These are phyloP conservation scores for Russula vinacea DNA, from an alignment of 768 basidiomycete species.

Conservation along the genomic window DNA sequence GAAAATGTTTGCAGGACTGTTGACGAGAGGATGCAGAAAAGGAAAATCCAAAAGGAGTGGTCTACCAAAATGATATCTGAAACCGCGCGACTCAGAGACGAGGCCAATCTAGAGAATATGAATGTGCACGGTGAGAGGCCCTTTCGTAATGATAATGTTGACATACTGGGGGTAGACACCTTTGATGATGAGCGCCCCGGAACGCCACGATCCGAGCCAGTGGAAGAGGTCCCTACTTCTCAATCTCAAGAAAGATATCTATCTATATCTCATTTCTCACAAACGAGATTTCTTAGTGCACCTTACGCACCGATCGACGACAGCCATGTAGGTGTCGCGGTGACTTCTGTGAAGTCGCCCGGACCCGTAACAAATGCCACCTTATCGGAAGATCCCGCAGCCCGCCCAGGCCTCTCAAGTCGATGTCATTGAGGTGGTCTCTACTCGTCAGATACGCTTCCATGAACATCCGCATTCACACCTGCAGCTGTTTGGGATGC, in stretches of 20 bases:
- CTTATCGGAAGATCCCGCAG: background rate
- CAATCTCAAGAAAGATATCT: conserved; percentile 18
- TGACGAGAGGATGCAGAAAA: conserved; percentile 16
- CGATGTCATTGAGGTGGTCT: no score
- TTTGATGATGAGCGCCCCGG: background rate
- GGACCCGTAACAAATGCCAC: background rate
- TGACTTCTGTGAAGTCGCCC: background rate
- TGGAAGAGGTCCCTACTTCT: conserved; percentile 13
- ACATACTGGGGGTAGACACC: background rate
- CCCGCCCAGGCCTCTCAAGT: no score
- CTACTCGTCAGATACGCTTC: background rate
- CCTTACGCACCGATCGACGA: background rate
- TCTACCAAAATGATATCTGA: background rate
- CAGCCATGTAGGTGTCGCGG: background rate
- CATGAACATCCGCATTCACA: background rate
- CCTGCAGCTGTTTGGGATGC: background rate
- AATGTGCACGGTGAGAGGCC: background rate
- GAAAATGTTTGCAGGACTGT: conserved; percentile 4
- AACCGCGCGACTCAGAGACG: conserved; percentile 14
- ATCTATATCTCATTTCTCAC: background rate
- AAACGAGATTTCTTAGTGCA: background rate
- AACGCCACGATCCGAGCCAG: background rate
- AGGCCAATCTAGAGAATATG: background rate
- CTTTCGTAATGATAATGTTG: background rate
- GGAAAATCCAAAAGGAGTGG: conserved; percentile 1